A percentile compares a stretch with the other conserved stretches of the same genome.
Evolutionary conservation across 169 alveolate species (phyloP).

Genomic region (Babesia ovis): DNA sequence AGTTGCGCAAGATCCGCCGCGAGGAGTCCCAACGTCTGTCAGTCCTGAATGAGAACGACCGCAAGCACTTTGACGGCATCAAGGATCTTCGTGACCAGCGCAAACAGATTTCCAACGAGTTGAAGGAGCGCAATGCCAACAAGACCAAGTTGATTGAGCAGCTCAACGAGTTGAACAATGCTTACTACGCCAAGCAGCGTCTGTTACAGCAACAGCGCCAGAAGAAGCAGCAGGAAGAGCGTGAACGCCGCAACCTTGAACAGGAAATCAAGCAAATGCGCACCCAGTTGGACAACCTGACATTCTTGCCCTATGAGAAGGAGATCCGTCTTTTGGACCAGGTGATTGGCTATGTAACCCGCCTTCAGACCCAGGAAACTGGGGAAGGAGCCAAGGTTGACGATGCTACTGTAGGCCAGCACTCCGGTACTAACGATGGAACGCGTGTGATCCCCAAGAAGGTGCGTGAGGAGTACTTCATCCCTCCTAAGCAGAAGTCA

Average conservation of each 20-base stretch:
- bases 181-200: constrained; percentile 61
- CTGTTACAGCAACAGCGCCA: constrained; percentile 45
- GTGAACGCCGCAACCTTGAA: constrained; percentile 59
- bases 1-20: constrained; percentile 49
- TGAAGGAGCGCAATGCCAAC: constrained; percentile 58
- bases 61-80: constrained; percentile 50
- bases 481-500: constrained; percentile 49
- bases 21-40: constrained; percentile 60
- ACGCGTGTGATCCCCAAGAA: constrained; percentile 62
- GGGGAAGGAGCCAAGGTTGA: constrained; percentile 22
- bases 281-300: constrained; percentile 59
- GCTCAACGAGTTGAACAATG: constrained; percentile 62
- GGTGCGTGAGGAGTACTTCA: constrained; percentile 63
- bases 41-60: constrained; percentile 45
- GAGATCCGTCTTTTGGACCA: constrained; percentile 63
- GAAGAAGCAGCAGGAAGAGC: constrained; percentile 66
- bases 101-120: constrained; percentile 33
- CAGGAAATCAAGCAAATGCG: constrained; percentile 55
- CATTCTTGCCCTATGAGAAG: constrained; percentile 61
- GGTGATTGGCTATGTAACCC: constrained; percentile 45
- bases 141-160: constrained; percentile 50
- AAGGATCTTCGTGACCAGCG: constrained; percentile 45
- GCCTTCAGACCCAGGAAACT: constrained; percentile 12
- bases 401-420: constrained; percentile 19
- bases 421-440: constrained; percentile 9